Evolutionary conservation across 805 yeast genomes (phyloP), one percentile per base, ranked within the genome.

Genomic region (Cyberlindnera sargentensis): DNA sequence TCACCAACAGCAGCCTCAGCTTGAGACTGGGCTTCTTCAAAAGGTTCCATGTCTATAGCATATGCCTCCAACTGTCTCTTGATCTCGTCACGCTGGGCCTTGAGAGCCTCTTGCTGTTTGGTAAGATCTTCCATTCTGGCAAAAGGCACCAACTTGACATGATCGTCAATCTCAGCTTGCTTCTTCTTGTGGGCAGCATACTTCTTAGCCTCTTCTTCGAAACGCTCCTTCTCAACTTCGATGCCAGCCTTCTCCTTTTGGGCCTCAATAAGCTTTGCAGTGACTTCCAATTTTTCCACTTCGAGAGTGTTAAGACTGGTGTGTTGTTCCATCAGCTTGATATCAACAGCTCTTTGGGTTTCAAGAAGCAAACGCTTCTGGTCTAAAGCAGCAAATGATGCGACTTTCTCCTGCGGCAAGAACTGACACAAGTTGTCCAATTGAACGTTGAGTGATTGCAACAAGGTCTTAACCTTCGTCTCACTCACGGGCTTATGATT

Each of bases 391-490:
- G 97, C 95, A 68, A 93, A 93, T 50, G 86, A 88, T 3, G 95
- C 91, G 6, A 93, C 98, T 47, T 95, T 72, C 55, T 91, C 98
- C 60, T 93, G 99, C 0, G 99, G 96, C 43, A 93, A 67, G 57
- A 93, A 93, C 59, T 91, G 97, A 57, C 98, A 90, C 40, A 91
- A 69, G 59, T 91, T 93, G 58, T 88, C 95, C 44, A 93, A 70
- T 57, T 93, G 98, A 46, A 93, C 84, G 56, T 84, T 84, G 48
- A 79, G 72, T 2, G 57, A 56, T 23, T 63, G 59, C 27, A 84
- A 66, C 0, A 72, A 34, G 4, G 63, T 62, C 45, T 68, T 73
- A 4, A 88, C 72, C 5, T 57, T 58, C 9, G 52, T 49, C 45
- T 81, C 87, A 3, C 65, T 63, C 0, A 67, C 55, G 2, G 55